These are phyloP conservation scores for Lactarius psammicola DNA, from an alignment of 768 basidiomycete genomes.

Conservation along the genomic window DNA sequence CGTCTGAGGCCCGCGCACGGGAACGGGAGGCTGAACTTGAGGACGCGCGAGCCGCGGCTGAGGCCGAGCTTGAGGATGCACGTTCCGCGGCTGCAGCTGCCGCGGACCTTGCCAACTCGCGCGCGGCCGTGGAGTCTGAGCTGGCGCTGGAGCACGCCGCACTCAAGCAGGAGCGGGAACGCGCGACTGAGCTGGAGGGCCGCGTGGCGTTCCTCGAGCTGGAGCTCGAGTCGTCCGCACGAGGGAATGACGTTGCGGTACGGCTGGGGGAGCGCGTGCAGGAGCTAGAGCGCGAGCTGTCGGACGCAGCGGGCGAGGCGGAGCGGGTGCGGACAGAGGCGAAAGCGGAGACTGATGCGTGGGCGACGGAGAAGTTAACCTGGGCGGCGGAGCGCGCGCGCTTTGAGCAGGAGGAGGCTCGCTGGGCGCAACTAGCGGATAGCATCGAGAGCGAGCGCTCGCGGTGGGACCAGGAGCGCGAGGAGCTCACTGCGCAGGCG, in stretches of 20 bases:
- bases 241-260: constrained; percentile 37
- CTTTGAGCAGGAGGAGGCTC: constrained; percentile 42
- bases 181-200: constrained; percentile 38
- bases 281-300: constrained; percentile 16
- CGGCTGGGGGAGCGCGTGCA: constrained; percentile 14
- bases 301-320: neutral
- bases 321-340: constrained; percentile 10
- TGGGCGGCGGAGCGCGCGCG: constrained; percentile 42
- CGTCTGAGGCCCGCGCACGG: constrained; percentile 54
- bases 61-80: constrained; percentile 52
- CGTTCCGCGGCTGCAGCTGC: constrained; percentile 43
- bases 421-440: constrained; percentile 47
- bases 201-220: constrained; percentile 40
- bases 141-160: constrained; percentile 5
- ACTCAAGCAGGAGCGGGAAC: constrained; percentile 6
- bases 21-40: constrained; percentile 54
- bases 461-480: constrained; percentile 49
- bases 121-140: constrained; percentile 3
- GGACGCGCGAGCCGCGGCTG: constrained; percentile 42
- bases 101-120: constrained; percentile 2
- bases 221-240: constrained; percentile 52
- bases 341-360: constrained; percentile 2
- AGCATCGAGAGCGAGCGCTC: constrained; percentile 52
- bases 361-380: constrained; percentile 30
- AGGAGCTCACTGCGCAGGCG: constrained; percentile 45